Evolutionary conservation across 1,284 basidiomycete species (phyloP).

Genomic region (Fereydounia khargensis): DNA sequence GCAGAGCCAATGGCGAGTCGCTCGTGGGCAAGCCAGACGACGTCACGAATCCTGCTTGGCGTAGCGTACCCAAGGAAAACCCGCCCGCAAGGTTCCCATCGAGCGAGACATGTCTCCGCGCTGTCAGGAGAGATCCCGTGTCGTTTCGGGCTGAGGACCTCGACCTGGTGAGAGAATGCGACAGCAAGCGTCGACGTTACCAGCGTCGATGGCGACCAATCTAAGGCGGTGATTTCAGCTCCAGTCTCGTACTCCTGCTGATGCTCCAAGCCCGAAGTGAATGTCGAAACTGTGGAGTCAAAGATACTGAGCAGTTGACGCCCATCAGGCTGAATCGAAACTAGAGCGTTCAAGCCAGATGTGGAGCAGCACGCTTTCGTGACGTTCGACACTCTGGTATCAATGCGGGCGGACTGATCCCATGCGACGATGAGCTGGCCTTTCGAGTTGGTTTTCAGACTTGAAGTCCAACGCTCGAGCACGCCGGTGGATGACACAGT

Average conservation of each 20-base stretch:
- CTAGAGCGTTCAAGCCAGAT: not conserved
- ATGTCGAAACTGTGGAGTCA: constrained; percentile 91
- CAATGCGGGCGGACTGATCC: not conserved
- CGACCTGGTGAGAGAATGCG: constrained; percentile 15
- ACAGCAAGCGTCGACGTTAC: constrained; percentile 11
- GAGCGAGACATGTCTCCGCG: too few species aligned
- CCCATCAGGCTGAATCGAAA: not conserved
- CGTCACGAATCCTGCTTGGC: constrained; percentile 14
- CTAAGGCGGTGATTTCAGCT: constrained; percentile 8
- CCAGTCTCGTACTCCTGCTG: constrained; percentile 5
- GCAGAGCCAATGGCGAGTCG: constrained; percentile 21
- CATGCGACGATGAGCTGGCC: not conserved
- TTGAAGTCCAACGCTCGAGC: too few species aligned
- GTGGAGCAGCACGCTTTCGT: not conserved
- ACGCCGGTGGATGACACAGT: too few species aligned
- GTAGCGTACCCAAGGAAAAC: constrained; percentile 14
- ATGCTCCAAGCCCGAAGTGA: constrained; percentile 69
- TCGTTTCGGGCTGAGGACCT: constrained; percentile 16
- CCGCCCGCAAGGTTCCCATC: constrained; percentile 10
- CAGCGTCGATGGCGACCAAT: constrained; percentile 23
- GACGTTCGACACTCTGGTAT: not conserved
- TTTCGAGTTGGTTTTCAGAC: not conserved
- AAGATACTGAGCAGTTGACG: constrained; percentile 73
- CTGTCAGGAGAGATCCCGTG: too few species aligned
- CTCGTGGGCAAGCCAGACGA: constrained; percentile 17